Percentiles rank a stretch among this genome's conserved stretches.
These are phyloP conservation scores for Inga oerstediana DNA, from an alignment of 306 rosid genomes.

Conservation along the genomic window DNA sequence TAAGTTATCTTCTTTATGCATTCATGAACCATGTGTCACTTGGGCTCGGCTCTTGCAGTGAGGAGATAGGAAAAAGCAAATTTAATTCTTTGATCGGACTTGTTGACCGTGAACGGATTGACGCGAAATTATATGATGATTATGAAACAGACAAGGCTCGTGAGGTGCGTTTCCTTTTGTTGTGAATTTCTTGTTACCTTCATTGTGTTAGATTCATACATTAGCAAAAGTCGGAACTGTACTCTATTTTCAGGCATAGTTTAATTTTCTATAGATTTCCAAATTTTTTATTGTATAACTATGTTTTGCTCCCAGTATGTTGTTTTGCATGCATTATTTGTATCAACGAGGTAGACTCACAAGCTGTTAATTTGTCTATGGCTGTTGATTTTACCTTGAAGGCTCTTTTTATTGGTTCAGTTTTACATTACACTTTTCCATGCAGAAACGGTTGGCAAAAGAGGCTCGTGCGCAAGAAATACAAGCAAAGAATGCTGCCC, in stretches of 20 bases:
- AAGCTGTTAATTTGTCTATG: background rate
- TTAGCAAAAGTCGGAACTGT: background rate
- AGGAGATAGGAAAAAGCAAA: constrained; percentile 86
- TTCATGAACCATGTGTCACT: background rate
- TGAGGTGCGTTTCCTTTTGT: constrained; percentile 57
- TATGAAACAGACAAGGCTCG: constrained; percentile 89
- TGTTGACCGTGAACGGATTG: constrained; percentile 88
- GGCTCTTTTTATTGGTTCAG: constrained; percentile 6
- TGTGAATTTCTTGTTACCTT: background rate
- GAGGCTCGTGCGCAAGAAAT: constrained; percentile 87
- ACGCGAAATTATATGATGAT: constrained; percentile 79
- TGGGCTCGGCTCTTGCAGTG: constrained; percentile 51
- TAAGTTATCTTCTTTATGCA: background rate
- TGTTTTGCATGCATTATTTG: background rate
- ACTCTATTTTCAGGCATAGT: constrained; percentile 8
- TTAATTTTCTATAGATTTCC: constrained; percentile 3
- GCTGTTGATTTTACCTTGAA: background rate
- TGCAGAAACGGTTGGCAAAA: constrained; percentile 82
- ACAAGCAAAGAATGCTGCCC: constrained; percentile 77
- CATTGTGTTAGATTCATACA: background rate
- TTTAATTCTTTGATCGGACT: constrained; percentile 97
- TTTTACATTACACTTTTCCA: constrained; percentile 19
- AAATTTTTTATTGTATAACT: background rate
- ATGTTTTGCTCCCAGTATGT: background rate
- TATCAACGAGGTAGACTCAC: background rate